Base-by-base conservation (phyloP, 177 flowering plant genomes). In the Vitis hybrid region DNA sequence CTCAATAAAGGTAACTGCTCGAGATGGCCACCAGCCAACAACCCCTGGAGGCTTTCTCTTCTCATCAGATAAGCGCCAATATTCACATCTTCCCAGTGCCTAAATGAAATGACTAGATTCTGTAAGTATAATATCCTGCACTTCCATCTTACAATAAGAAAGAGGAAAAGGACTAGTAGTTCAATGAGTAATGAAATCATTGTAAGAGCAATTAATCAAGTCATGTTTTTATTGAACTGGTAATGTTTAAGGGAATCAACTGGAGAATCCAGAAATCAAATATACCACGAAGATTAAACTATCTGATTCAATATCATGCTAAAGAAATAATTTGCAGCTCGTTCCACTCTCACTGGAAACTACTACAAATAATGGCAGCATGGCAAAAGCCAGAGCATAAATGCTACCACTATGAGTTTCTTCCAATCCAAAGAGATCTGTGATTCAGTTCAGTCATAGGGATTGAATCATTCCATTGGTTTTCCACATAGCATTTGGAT, bases 11-110 rank as follows among this genome's bases (percentile, higher is more conserved):
- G 99, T 95, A 66, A 95, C 97, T 69, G 99, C 99, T 68, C 99
- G 97, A 67, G 99, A 95, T 1, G 98, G 97, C 99, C 99, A 95
- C 99, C 99, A 95, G 49, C 99, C 99, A 76, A 95, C 80, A 62
- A 95, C 98, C n/a, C 99, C 99, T 7, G 99, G 97, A 51, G 99
- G 98, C 76, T 88, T 91, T 65, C 97, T 95, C 77, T 88, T 90
- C 72, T 76, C 66, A 81, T 95, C 99, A 59, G 92, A 90, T 79
- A 95, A 81, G 74, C 99, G 81, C 99, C 98, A 95, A 80, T 95
- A 95, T 78, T 95, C 97, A 81, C 97, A 91, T 79, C 83, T 84
- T 63, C 81, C 97, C 75, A 95, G 75, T 56, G 85, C 94, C 99
- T 93, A 73, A 15, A 72, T 21, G 39, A 72, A 67, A 70, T 51